These are phyloP conservation scores for Apostasia shenzhenica DNA, from an alignment of 106 monocot species.

Conservation along the genomic window DNA sequence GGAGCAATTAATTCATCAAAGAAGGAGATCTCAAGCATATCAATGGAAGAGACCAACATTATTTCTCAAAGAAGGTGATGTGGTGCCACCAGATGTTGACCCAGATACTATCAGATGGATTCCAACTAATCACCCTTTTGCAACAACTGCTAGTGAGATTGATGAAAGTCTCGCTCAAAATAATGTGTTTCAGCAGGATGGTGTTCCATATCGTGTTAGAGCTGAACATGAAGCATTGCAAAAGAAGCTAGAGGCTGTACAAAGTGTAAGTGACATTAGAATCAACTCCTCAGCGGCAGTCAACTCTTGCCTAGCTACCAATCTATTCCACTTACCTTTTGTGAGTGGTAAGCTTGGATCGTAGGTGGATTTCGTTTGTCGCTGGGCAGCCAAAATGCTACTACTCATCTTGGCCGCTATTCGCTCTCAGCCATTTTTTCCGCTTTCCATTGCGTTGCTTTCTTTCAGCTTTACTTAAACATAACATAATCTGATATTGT, in stretches of 20 bases:
- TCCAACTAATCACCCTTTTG: constrained; percentile 93
- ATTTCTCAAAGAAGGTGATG: constrained; percentile 95
- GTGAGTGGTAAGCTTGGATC: no score
- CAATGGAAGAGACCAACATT: constrained; percentile 86
- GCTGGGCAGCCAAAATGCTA: no score
- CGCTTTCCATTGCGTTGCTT: no score
- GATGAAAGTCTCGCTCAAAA: constrained; percentile 63
- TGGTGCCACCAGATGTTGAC: constrained; percentile 70
- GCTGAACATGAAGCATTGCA: constrained; percentile 95
- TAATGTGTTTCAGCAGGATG: constrained; percentile 84
- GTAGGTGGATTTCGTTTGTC: no score
- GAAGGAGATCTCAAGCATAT: constrained; percentile 73
- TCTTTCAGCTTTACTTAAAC: no score
- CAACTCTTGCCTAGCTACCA: no score
- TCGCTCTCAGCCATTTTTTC: no score
- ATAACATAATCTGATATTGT: no score
- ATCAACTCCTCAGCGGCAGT: no score
- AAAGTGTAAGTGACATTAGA: constrained; percentile 35
- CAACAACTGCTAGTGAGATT: constrained; percentile 63
- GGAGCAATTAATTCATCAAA: constrained; percentile 67
- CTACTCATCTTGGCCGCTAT: no score
- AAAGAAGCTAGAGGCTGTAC: constrained; percentile 59
- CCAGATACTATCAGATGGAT: constrained; percentile 86
- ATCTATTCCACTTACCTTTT: no score
- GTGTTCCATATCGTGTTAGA: constrained; percentile 80